Base-by-base conservation (phyloP, 306 rosid genomes). In the Astragalus glycyphyllos region DNA sequence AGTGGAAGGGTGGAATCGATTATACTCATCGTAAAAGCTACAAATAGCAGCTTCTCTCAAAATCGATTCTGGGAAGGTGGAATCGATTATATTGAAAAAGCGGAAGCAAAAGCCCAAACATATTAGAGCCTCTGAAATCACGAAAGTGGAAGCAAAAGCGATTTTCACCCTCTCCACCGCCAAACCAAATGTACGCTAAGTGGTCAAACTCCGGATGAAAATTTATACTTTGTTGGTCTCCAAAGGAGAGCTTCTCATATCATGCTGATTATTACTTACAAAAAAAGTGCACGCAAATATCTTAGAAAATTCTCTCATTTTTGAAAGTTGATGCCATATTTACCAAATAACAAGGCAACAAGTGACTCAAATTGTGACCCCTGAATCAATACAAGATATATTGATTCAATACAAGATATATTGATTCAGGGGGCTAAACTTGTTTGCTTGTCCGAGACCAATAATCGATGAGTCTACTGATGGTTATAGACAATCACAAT, bases 301-400 rank as follows among this genome's bases (percentile, higher is more conserved):
- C 1, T 11, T 20, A 17, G 5, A 34, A 66, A 4, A 8, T 42
- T 42, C 10, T 11, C 47, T 42, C 47, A 9, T 42, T 42, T 38
- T 38, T 20, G 38, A 38, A 41, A 41, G 32, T 17, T 46, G 20
- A 48, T 59, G 46, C 7, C 58, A 38, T 12, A 11, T 29, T 15
- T n/a, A 13, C 29, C 38, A 44, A 47, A 54, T 20, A 23, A 67
- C 54, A 75, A 66, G 51, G 62, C 51, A 67, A 53, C 29, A 41
- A 42, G 20, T n/a, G 55, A 53, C 64, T 37, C 45, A 16, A 51
- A 37, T 29, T 45, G 9, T 13, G 55, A 69, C 2, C 13, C 45
- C 71, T 42, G 8, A 41, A 32, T 49, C 72, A 50, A 14, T 53
- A 15, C 40, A 37, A 32, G 47, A 6, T 37, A 10, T 20, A 20